These are phyloP conservation scores for Moricandia moricandioides DNA, from an alignment of 345 rosid genomes.

Conservation along the genomic window DNA sequence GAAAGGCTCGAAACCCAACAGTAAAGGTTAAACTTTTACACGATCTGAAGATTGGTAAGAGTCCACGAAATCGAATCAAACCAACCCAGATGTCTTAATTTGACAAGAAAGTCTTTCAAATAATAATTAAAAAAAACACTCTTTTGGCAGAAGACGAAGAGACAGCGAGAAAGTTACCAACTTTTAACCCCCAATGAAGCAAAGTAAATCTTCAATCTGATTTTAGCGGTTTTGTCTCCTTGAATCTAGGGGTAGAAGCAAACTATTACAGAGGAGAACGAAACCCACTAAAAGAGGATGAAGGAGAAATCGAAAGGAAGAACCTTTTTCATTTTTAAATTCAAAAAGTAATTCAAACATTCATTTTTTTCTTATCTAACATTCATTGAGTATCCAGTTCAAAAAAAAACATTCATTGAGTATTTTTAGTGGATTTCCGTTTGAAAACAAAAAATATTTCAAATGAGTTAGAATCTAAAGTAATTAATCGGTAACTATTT, in stretches of 20 bases:
- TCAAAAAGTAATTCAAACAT: not conserved
- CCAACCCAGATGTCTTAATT: constrained; percentile 23
- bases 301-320: not conserved
- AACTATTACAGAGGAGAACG: not conserved
- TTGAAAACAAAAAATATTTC: not conserved
- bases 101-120: not conserved
- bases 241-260: constrained; percentile 9
- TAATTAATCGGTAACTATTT: not conserved
- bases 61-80: constrained; percentile 11
- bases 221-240: constrained; percentile 23
- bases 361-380: not conserved
- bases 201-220: constrained; percentile 14
- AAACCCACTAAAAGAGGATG: constrained; percentile 1
- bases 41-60: constrained; percentile 22
- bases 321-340: constrained; percentile 16
- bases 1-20: not conserved
- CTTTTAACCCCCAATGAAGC: not conserved
- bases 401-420: constrained; percentile 2
- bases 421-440: not conserved
- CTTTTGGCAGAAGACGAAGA: constrained; percentile 3
- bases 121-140: not conserved
- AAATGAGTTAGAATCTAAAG: not conserved
- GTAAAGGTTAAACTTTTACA: constrained; percentile 15
- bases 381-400: not conserved
- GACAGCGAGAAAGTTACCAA: not conserved